Conservation (phyloP, 2,329 filamentous ascomycete species). For the Exophiala aquamarina region DNA sequence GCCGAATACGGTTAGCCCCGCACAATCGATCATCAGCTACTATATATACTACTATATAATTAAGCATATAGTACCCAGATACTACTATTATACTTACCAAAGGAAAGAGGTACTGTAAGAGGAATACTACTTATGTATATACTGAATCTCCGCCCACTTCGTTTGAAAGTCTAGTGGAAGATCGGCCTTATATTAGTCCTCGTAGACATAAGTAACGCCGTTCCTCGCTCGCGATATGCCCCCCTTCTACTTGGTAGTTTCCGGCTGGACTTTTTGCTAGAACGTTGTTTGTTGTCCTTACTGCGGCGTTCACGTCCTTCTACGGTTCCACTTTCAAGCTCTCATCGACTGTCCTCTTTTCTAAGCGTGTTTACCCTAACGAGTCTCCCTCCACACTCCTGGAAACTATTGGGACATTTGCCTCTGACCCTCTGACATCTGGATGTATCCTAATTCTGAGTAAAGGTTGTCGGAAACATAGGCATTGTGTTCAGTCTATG, state of each 20-base stretch:
- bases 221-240: slow-evolving; percentile 7
- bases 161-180: slow-evolving; percentile 12
- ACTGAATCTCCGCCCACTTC: slow-evolving; percentile 13
- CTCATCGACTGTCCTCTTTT: slow-evolving; percentile 10
- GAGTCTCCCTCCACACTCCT: slow-evolving; percentile 7
- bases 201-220: slow-evolving; percentile 14
- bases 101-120: no score
- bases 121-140: no score
- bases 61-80: no score
- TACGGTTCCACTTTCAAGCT: slow-evolving; percentile 3
- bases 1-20: no score
- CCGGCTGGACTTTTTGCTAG: slow-evolving; percentile 1
- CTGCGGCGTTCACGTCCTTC: background rate
- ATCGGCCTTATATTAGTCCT: slow-evolving; percentile 9
- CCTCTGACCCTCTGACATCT: no score
- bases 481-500: no score
- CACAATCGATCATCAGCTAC: no score
- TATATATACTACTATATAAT: no score
- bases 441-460: no score
- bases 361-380: slow-evolving; percentile 5
- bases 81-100: no score
- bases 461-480: no score
- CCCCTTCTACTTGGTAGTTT: slow-evolving; percentile 1
- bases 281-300: slow-evolving; percentile 5
- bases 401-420: no score